phyloP scores from a whole-genome alignment of 176 grass and related monocot species.

The Rhynchospora tenuis region DNA sequence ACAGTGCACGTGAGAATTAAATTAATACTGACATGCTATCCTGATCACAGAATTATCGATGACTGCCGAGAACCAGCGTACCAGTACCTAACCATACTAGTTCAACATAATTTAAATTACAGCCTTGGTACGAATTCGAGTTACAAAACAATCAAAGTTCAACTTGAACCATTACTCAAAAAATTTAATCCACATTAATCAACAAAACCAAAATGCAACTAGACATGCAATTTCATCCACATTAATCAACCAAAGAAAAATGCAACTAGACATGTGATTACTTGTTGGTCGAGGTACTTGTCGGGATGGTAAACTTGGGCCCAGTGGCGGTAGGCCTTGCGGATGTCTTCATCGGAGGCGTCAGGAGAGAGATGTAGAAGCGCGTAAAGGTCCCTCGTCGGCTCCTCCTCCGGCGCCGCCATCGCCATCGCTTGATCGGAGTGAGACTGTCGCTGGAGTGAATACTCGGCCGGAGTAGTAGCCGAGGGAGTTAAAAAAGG shows the following conservation, averaged over 20 bases:
- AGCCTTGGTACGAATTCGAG: not conserved
- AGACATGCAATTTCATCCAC: not conserved
- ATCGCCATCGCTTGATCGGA: conserved; percentile 12
- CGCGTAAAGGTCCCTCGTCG: conserved; percentile 66
- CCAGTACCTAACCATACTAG: not conserved
- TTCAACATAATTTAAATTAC: not conserved
- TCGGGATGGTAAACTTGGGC: conserved; percentile 95
- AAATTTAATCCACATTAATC: not conserved
- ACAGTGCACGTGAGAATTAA: not conserved
- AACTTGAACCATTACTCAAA: not conserved
- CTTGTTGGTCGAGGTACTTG: conserved; percentile 70
- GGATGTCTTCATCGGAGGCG: conserved; percentile 71
- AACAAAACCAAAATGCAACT: not conserved
- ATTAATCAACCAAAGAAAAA: not conserved
- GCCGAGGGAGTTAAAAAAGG: not conserved
- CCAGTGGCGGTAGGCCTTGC: conserved; percentile 80
- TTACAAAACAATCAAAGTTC: not conserved
- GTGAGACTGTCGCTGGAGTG: not conserved
- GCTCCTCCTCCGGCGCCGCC: conserved; percentile 30
- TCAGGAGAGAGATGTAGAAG: conserved; percentile 80
- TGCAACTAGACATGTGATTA: conserved; percentile 8
- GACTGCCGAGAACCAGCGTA: not conserved
- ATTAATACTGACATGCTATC: not conserved
- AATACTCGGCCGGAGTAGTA: not conserved
- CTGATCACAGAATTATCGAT: not conserved